A percentile compares a stretch with the other conserved stretches of the same genome.
Evolutionary conservation across 2,329 filamentous ascomycete genomes (phyloP).

Genomic region (Fragosphaeria purpurea): DNA sequence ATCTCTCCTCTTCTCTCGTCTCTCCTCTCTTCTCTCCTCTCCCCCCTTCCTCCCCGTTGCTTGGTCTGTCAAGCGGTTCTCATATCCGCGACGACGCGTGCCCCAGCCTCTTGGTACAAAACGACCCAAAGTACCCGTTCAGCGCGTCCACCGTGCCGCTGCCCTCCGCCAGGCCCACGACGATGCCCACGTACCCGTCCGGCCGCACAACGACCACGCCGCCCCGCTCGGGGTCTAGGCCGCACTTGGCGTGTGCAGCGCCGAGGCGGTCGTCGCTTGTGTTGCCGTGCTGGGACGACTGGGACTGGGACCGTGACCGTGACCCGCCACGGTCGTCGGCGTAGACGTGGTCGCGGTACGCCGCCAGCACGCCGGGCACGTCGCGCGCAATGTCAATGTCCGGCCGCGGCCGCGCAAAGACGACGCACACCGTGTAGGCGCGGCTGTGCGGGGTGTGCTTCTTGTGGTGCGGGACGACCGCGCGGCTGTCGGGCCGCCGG

Average conservation of each 20-base stretch:
- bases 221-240: conserved; percentile 60
- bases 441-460: conserved; percentile 72
- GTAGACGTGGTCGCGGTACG: conserved; percentile 76
- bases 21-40: too few relatives aligned
- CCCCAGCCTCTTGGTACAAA: conserved; percentile 53
- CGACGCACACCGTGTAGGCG: conserved; percentile 70
- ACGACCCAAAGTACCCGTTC: conserved; percentile 70
- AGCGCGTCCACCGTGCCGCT: conserved; percentile 67
- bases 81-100: conserved; percentile 11
- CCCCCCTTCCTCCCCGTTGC: neutral
- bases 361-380: conserved; percentile 58
- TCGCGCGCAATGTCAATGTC: conserved; percentile 64
- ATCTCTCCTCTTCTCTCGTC: too few relatives aligned
- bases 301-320: too few relatives aligned
- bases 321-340: conserved; percentile 53
- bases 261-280: conserved; percentile 57
- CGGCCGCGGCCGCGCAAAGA: conserved; percentile 59
- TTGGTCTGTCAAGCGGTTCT: neutral
- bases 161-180: conserved; percentile 64
- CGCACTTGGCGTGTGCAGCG: conserved; percentile 79
- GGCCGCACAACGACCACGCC: conserved; percentile 77
- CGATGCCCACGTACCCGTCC: conserved; percentile 77
- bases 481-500: conserved; percentile 47
- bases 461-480: conserved; percentile 64
- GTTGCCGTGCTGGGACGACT: too few relatives aligned